Percentiles rank a stretch among this genome's conserved stretches.
phyloP scores from a whole-genome alignment of 2,329 filamentous ascomycete species.

The Cercospora sp. region DNA sequence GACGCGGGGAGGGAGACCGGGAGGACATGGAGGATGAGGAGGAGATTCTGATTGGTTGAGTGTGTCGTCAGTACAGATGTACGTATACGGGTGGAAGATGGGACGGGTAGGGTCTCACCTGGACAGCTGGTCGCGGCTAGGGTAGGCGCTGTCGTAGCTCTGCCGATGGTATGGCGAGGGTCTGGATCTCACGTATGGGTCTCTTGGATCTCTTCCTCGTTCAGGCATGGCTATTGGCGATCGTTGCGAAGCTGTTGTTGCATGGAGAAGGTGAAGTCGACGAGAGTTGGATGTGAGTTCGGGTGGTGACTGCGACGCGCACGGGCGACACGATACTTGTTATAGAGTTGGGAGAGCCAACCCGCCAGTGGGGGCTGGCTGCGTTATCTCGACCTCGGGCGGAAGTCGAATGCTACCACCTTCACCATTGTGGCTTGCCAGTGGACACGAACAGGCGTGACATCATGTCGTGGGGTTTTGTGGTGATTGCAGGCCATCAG shows the following conservation, averaged over 20 bases:
- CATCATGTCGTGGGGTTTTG: slow-evolving; percentile 7
- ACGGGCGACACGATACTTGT: neutral
- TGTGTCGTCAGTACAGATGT: neutral
- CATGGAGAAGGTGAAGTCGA: slow-evolving; percentile 5
- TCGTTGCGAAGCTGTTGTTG: neutral
- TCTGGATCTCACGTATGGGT: slow-evolving; percentile 7
- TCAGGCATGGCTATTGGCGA: slow-evolving; percentile 3
- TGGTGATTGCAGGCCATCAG: neutral
- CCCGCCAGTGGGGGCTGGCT: neutral
- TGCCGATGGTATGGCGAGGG: slow-evolving; percentile 4
- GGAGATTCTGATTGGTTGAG: neutral
- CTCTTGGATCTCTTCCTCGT: slow-evolving; percentile 9
- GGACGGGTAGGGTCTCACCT: slow-evolving; percentile 6
- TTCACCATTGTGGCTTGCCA: neutral
- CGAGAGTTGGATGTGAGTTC: neutral
- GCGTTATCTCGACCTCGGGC: neutral
- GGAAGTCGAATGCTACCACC: neutral
- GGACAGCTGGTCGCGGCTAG: slow-evolving; percentile 12
- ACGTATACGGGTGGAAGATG: slow-evolving; percentile 6
- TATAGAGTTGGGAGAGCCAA: slow-evolving; percentile 2
- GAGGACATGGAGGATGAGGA: slow-evolving; percentile 11
- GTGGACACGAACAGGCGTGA: neutral
- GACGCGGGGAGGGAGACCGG: slow-evolving; percentile 8
- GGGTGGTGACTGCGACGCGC: neutral
- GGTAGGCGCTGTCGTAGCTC: slow-evolving; percentile 17